Evolutionary conservation across 73 alveolate genomes (phyloP).

Genomic region (Paraurostyla sp.): DNA sequence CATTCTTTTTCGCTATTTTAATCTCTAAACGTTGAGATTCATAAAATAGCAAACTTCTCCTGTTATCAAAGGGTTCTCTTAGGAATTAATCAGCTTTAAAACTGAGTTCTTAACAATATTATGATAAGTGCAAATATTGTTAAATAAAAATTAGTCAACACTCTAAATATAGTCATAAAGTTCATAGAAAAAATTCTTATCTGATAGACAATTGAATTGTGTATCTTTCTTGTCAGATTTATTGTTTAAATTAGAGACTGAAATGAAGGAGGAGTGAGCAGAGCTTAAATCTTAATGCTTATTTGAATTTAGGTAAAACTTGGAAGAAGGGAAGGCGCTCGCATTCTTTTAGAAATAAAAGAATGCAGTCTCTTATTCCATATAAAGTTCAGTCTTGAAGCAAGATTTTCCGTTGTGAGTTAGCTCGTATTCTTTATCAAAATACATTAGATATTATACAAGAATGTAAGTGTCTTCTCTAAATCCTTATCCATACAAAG

Average conservation of each 20-base stretch:
- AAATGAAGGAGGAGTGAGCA: too few relatives aligned
- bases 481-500: too few relatives aligned
- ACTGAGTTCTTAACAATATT: conserved; percentile 43
- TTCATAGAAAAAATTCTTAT: conserved; percentile 52
- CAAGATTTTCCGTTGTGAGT: conserved; percentile 20
- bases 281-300: not conserved
- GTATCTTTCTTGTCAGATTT: not conserved
- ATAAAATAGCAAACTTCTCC: conserved; percentile 51
- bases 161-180: conserved; percentile 15
- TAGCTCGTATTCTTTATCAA: conserved; percentile 34
- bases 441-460: conserved; percentile 27
- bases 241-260: too few relatives aligned
- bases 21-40: not conserved
- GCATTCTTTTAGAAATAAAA: not conserved
- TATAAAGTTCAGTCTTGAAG: conserved; percentile 43
- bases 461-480: conserved; percentile 36
- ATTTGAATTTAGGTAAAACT: not conserved
- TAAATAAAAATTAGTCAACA: conserved; percentile 36
- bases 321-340: not conserved
- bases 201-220: conserved; percentile 1
- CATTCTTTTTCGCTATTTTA: not conserved
- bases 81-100: not conserved
- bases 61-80: conserved; percentile 4
- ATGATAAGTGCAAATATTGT: conserved; percentile 56
- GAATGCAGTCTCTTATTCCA: conserved; percentile 48